Conservation (phyloP, 1,139 yeast species). For the Lodderomyces elongisporus region DNA sequence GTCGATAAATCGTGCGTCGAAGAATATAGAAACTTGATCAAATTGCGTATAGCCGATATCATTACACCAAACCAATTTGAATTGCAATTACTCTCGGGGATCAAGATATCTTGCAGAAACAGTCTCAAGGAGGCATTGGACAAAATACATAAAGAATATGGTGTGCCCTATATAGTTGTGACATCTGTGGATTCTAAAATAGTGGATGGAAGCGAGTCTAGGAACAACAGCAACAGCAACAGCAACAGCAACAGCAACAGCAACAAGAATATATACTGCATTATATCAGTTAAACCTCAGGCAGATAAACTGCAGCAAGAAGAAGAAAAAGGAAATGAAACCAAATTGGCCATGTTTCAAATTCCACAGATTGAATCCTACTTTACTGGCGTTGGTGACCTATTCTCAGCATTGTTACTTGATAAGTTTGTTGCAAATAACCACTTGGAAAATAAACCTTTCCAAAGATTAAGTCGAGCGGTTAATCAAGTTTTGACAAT, state of each 20-base stretch:
- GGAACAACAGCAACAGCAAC: slow-evolving; percentile 54
- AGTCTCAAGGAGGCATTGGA: slow-evolving; percentile 44
- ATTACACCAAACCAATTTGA: slow-evolving; percentile 93
- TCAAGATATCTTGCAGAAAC: slow-evolving; percentile 36
- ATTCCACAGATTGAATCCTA: slow-evolving; percentile 61
- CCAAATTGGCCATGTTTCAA: slow-evolving; percentile 32
- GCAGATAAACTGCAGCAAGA: no score
- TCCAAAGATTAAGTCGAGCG: slow-evolving; percentile 23
- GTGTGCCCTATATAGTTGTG: slow-evolving; percentile 61
- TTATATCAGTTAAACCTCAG: slow-evolving; percentile 1
- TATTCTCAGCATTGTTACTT: slow-evolving; percentile 72
- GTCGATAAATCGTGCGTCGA: slow-evolving; percentile 68
- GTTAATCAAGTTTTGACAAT: slow-evolving; percentile 48
- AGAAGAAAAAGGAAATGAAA: slow-evolving; percentile 9
- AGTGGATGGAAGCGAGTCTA: slow-evolving; percentile 30
- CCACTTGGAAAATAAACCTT: slow-evolving; percentile 4
- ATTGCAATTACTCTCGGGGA: slow-evolving; percentile 64
- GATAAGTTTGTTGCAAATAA: slow-evolving; percentile 47
- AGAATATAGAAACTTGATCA: slow-evolving; percentile 55
- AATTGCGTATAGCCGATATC: slow-evolving; percentile 50
- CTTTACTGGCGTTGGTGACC: slow-evolving; percentile 91
- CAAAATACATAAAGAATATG: slow-evolving; percentile 44
- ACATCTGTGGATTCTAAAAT: slow-evolving; percentile 29
- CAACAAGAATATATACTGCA: slow-evolving; percentile 1
- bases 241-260: no score